Conservation (phyloP, 2,329 filamentous ascomycete species). For the Akanthomyces uredinophilus region DNA sequence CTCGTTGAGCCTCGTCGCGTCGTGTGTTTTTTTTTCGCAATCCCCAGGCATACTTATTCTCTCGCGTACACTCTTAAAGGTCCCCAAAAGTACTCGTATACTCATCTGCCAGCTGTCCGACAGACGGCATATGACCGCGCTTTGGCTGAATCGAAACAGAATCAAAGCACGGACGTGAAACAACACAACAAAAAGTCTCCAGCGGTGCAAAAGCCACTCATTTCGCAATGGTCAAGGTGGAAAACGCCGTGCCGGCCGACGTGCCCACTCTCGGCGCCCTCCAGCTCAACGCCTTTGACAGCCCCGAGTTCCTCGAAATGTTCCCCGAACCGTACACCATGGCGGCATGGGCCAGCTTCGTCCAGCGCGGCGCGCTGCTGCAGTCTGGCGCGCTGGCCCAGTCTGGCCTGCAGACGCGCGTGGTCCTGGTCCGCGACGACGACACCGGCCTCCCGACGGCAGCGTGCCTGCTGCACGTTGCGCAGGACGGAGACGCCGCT, state of each 20-base stretch:
- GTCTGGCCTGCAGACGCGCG: background rate
- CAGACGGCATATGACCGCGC: too few relatives aligned
- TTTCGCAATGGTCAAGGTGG: background rate
- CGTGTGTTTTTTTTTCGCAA: too few relatives aligned
- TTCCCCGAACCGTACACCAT: background rate
- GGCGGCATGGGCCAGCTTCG: background rate
- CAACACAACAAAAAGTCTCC: too few relatives aligned
- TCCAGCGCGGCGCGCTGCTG: background rate
- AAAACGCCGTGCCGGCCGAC: background rate
- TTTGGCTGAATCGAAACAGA: too few relatives aligned
- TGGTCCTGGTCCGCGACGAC: conserved; percentile 4
- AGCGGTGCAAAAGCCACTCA: too few relatives aligned
- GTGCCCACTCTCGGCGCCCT: background rate
- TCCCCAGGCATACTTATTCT: too few relatives aligned
- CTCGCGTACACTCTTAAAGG: too few relatives aligned
- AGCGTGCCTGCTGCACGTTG: background rate
- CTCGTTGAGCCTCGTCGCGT: too few relatives aligned
- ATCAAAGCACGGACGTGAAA: too few relatives aligned
- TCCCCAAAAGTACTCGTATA: too few relatives aligned
- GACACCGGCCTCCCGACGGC: background rate
- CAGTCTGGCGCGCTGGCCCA: too few relatives aligned
- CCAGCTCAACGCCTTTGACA: conserved; percentile 3
- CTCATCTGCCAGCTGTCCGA: too few relatives aligned
- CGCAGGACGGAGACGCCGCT: conserved; percentile 14
- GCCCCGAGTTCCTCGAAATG: background rate